Base-by-base conservation (phyloP, 2,329 filamentous ascomycete genomes). In the Onygena corvina region DNA sequence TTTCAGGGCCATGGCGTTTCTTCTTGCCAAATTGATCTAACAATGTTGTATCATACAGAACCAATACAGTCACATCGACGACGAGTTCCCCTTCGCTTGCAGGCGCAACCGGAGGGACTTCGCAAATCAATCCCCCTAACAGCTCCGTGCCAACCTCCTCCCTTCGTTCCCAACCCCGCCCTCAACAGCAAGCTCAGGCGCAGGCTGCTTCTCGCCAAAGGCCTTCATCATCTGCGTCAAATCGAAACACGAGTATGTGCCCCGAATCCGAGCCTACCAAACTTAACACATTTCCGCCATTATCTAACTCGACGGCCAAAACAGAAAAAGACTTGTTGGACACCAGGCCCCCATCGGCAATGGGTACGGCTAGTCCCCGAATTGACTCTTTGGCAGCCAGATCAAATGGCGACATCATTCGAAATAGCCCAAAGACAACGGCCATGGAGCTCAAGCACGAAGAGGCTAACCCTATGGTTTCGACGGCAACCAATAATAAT, bases 131-230 rank as follows among this genome's bases (percentile, higher is more conserved):
- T 50, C 57, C 87, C 57, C 70, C 66, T 64, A 48, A 71, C 48
- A 85, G 82, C 34, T 83, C 84, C 23, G 77, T 74, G 6, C 81
- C 81, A 4, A 65, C 68, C 46, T 67, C 68, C 51, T 65, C 69
- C 25, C 70, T 78, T 51, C 77, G 83, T 36, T 81, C 85, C 9
- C 73, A 77, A 3, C 80, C 83, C 4, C 79, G 86, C 56, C 79
- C 80, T 31, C 80, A 87, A 59, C 85, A 89, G 59, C 86, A 88
- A 61, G 89, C 84, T 60, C 86, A 84, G 12, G 76, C 78, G 49
- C 76, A 79, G 51, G 75, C 76, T n/a, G 69, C 66, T 47, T 69
- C 69, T 29, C 71, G 70, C 38, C 71, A 85, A 46, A 71, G 77
- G 30, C 77, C 80, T 1, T 66, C 75, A 3, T 79, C 81, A 1